Base-by-base conservation (phyloP, 306 rosid genomes). In the Hippophae gyantsensis region DNA sequence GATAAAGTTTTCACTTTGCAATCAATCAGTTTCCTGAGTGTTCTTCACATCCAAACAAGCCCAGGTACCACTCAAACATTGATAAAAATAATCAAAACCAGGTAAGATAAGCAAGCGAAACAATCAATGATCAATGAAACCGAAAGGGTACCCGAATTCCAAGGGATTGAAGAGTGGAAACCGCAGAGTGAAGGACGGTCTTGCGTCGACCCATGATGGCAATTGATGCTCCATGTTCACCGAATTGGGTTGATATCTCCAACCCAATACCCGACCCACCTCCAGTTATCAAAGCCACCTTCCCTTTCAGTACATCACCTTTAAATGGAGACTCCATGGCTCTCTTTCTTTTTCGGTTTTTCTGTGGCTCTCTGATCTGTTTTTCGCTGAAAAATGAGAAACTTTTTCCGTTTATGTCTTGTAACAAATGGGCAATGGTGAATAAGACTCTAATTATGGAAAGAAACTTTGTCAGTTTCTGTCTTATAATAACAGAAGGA, bases 241-340 rank as follows among this genome's bases (percentile, higher is more conserved):
- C 98, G 8, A 87, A 73, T 54, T 87, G 87, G 0, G 83, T 64
- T 9, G 93, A 80, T 5, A 92, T 81, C 72, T 86, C 96, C 52
- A 77, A 78, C 10, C 98, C 98, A 40, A 92, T 92, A 56, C 98
- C 98, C 0, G 98, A 92, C 4, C 95, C 98, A 53, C 98, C 98
- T 3, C 98, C 98, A 0, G 98, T 90, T 6, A 90, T 78, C 10
- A 87, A 68, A 43, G 95, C 92, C 45, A 90, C 98, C 71, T 83
- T 87, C 7, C 96, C 98, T 42, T 77, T 85, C 70, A 84, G 25
- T 10, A 75, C 70, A 7, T 83, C 79, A 5, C 72, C 50, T 53
- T 73, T 82, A 69, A 90, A 90, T 11, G 98, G 95, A 9, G 96
- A 82, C n/a, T 74, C 80, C 81, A 53, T 72, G 25, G 5, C 27